Evolutionary conservation across 1,284 basidiomycete genomes (phyloP).

Genomic region (Pholiota adiposa): DNA sequence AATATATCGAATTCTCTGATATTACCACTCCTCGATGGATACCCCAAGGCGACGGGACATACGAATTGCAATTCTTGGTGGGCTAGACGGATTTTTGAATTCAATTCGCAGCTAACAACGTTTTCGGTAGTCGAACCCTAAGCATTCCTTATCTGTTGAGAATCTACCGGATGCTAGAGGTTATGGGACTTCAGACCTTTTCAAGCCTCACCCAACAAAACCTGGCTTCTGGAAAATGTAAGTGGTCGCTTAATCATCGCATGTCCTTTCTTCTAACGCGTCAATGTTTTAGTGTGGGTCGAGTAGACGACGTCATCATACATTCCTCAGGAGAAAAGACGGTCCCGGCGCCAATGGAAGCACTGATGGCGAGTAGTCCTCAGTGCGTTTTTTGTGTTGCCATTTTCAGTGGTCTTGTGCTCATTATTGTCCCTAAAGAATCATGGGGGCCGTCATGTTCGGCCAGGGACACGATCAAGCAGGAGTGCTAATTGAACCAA

Average conservation of each 20-base stretch:
- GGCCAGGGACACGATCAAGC: conserved; percentile 33
- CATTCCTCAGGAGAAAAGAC: conserved; percentile 55
- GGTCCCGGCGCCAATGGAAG: conserved; percentile 30
- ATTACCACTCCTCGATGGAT: conserved; percentile 27
- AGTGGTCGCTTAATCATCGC: conserved; percentile 30
- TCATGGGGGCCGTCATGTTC: conserved; percentile 30
- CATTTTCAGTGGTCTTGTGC: not conserved
- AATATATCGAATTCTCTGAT: conserved; percentile 25
- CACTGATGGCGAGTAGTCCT: conserved; percentile 33
- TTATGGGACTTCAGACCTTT: conserved; percentile 38
- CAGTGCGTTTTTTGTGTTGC: conserved; percentile 3
- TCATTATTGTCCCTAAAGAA: not conserved
- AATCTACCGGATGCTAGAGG: conserved; percentile 30
- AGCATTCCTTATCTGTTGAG: conserved; percentile 7
- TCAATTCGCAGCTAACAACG: not conserved
- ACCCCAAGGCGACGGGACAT: conserved; percentile 15
- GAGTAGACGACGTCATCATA: conserved; percentile 48
- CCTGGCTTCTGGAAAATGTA: conserved; percentile 19
- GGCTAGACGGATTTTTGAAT: not conserved
- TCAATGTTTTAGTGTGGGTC: conserved; percentile 34
- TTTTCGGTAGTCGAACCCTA: not conserved
- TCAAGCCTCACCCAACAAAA: conserved; percentile 36
- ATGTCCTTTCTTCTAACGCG: too few relatives aligned
- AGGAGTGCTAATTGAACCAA: conserved; percentile 33
- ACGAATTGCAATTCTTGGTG: conserved; percentile 10